Conservation (phyloP, 208 protist species). For the Leishmania lainsoni region DNA sequence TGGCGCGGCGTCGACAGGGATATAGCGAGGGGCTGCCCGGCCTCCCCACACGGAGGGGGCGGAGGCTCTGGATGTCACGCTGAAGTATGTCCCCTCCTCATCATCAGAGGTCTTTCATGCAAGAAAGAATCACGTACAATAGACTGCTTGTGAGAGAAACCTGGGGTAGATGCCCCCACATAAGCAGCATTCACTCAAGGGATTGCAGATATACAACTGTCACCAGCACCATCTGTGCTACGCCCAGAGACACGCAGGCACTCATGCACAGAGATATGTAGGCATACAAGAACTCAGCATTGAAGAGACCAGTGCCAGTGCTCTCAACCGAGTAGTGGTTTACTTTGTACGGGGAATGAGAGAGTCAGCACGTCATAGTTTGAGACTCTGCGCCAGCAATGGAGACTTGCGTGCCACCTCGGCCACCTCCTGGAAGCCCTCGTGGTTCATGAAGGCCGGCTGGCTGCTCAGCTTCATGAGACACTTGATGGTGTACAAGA, state of each 20-base stretch:
- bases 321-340: neutral
- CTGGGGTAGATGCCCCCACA: neutral
- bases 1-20: neutral
- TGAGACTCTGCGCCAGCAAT: conserved; percentile 29
- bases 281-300: too few species aligned
- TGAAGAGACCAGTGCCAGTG: neutral
- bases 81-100: neutral
- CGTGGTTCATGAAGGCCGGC: conserved; percentile 39
- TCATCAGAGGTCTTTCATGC: neutral
- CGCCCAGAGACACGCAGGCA: neutral
- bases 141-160: neutral
- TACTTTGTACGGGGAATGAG: neutral
- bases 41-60: too few species aligned
- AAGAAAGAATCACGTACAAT: neutral
- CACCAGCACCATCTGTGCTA: neutral
- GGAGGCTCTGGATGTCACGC: neutral
- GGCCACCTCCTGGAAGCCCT: conserved; percentile 43
- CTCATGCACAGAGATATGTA: neutral
- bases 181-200: neutral
- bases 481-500: conserved; percentile 44
- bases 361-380: conserved; percentile 6
- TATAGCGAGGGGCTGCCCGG: neutral
- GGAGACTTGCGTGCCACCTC: conserved; percentile 27
- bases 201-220: neutral
- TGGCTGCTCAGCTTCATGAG: conserved; percentile 40